Conservation (phyloP, 2,329 filamentous ascomycete species). For the Alternaria triticimaculans region DNA sequence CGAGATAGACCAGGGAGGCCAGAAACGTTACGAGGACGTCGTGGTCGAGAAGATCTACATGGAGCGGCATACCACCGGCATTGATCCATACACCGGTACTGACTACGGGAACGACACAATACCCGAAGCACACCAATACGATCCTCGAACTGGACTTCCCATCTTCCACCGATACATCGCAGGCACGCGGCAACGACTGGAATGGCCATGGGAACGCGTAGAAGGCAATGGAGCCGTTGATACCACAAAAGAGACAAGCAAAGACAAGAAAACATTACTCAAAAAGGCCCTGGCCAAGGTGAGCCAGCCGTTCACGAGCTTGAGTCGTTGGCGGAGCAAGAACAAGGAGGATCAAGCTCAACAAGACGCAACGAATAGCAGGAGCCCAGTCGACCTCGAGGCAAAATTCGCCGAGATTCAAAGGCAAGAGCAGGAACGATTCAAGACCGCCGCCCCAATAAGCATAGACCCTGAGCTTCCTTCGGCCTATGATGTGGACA, state of each 20-base stretch:
- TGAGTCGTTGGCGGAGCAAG: constrained; percentile 24
- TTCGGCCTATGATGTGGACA: constrained; percentile 65
- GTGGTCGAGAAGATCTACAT: constrained; percentile 43
- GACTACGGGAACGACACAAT: constrained; percentile 35
- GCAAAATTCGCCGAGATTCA: constrained; percentile 19
- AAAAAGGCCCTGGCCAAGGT: constrained; percentile 22
- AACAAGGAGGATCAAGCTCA: constrained; percentile 4
- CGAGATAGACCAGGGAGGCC: constrained; percentile 61
- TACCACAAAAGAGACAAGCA: constrained; percentile 6
- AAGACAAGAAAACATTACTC: constrained; percentile 19
- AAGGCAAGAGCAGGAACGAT: constrained; percentile 11
- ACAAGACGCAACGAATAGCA: background rate
- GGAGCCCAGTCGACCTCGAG: constrained; percentile 3
- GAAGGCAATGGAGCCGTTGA: constrained; percentile 12
- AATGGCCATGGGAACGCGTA: constrained; percentile 42
- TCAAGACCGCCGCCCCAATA: constrained; percentile 13
- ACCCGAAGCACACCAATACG: constrained; percentile 38
- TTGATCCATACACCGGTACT: constrained; percentile 39
- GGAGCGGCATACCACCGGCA: constrained; percentile 41
- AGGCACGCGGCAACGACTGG: constrained; percentile 39
- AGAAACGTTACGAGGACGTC: constrained; percentile 62
- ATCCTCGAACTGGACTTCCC: constrained; percentile 36
- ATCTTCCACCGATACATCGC: constrained; percentile 47
- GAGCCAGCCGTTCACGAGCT: constrained; percentile 25
- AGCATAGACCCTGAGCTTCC: constrained; percentile 16